Evolutionary conservation across 495 filamentous ascomycete species (phyloP).

Genomic region (Podospora comata): DNA sequence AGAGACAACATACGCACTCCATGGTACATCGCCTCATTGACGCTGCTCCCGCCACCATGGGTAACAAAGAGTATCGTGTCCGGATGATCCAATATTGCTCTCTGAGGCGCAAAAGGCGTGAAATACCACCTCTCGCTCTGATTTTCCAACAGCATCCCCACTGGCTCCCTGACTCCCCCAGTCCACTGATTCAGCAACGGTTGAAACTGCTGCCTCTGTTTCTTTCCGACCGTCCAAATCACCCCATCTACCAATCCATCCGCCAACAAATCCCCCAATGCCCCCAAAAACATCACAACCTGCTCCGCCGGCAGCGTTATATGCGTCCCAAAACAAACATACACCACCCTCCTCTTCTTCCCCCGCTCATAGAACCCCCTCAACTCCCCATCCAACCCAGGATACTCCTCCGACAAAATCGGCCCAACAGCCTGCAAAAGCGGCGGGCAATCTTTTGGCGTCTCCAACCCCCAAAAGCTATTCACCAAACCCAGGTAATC

Average conservation of each 20-base stretch:
- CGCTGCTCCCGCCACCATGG: conserved; percentile 36
- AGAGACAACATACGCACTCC: conserved; percentile 35
- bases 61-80: conserved; percentile 35
- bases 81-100: conserved; percentile 33
- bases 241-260: conserved; percentile 37
- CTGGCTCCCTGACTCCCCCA: conserved; percentile 7
- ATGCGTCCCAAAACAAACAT: conserved; percentile 42
- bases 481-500: conserved; percentile 43
- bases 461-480: conserved; percentile 42
- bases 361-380: conserved; percentile 27
- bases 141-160: conserved; percentile 29
- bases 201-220: conserved; percentile 22
- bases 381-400: conserved; percentile 24
- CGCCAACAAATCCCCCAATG: conserved; percentile 24
- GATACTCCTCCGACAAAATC: conserved; percentile 31
- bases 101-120: conserved; percentile 34
- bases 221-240: conserved; percentile 35
- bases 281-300: conserved; percentile 29
- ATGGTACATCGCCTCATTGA: conserved; percentile 40
- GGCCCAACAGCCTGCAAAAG: conserved; percentile 36
- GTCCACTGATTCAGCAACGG: background rate
- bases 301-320: conserved; percentile 31
- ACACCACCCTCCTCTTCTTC: conserved; percentile 27
- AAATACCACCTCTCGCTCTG: conserved; percentile 29
- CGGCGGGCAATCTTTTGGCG: conserved; percentile 40